Conservation (phyloP, 306 rosid species). For the Quercus bicolor region DNA sequence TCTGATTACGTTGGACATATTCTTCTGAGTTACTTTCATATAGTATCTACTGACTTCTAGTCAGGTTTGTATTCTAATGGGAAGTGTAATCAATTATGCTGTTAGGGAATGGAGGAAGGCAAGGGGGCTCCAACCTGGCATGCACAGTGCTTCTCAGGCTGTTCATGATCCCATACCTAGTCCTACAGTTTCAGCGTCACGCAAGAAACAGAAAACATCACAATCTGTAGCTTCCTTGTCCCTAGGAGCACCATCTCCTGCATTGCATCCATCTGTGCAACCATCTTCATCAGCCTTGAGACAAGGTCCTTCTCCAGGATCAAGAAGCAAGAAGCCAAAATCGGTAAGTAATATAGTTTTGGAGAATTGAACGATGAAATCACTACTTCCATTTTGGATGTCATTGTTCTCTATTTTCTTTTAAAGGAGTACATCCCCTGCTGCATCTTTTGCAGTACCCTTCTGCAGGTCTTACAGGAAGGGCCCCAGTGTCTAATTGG, state of each 20-base stretch:
- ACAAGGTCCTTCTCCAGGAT: conserved; percentile 57
- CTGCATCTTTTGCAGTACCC: conserved; percentile 51
- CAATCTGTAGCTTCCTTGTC: conserved; percentile 53
- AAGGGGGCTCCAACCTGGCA: conserved; percentile 67
- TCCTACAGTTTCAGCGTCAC: conserved; percentile 71
- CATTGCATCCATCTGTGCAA: conserved; percentile 42
- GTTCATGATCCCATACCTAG: conserved; percentile 62
- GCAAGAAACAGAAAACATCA: conserved; percentile 80
- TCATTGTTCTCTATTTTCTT: neutral
- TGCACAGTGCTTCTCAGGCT: conserved; percentile 62
- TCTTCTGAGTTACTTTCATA: conserved; percentile 1
- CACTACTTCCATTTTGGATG: neutral
- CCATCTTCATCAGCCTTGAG: conserved; percentile 56
- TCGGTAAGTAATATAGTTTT: conserved; percentile 35
- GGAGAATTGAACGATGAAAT: conserved; percentile 7
- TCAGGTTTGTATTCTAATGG: conserved; percentile 4
- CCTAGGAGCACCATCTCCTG: conserved; percentile 54
- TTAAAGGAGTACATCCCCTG: conserved; percentile 47
- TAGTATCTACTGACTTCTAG: neutral
- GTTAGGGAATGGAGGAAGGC: conserved; percentile 88
- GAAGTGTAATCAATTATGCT: conserved; percentile 14
- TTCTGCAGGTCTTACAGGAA: conserved; percentile 48
- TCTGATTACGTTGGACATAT: conserved; percentile 21
- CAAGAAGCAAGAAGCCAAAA: conserved; percentile 59
- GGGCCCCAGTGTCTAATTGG: conserved; percentile 52